Percentiles rank a stretch among this genome's conserved stretches.
Conservation (phyloP, 2,329 filamentous ascomycete genomes). For the Phyllosticta citriasiana region DNA sequence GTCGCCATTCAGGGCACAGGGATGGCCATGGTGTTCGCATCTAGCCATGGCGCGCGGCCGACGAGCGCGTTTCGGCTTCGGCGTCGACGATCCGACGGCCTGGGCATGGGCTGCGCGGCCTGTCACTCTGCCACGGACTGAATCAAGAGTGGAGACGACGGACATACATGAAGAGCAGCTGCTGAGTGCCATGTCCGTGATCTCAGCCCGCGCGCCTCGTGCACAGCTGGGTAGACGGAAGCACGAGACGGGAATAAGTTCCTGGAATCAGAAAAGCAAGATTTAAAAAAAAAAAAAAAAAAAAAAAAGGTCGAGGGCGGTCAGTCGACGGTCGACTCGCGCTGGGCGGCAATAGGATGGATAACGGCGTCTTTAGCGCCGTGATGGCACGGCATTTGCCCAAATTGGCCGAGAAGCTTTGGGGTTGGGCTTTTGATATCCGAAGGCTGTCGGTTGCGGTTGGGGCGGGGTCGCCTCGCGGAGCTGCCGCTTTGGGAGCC, state of each 20-base stretch:
- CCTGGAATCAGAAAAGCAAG: neutral
- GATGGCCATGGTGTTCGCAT: conserved; percentile 1
- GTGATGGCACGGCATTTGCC: neutral
- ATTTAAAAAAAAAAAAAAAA: no score
- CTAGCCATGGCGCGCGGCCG: neutral
- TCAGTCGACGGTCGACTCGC: neutral
- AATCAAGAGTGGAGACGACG: neutral
- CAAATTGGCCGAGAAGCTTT: neutral
- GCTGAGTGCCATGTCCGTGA: no score
- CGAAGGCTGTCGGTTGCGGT: no score
- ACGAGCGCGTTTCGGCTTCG: neutral
- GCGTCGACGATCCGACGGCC: neutral
- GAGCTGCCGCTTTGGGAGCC: no score
- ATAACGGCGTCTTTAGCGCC: neutral
- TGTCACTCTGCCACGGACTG: neutral
- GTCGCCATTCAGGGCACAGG: neutral
- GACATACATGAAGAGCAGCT: neutral
- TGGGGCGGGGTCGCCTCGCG: no score
- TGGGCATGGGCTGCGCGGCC: no score
- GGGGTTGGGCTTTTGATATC: no score
- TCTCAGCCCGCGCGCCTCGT: no score
- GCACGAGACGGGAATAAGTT: neutral
- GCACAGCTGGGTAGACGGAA: no score
- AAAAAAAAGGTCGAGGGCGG: neutral
- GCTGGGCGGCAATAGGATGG: neutral